Base-by-base conservation (phyloP, 2,329 filamentous ascomycete species). In the Acrodontium crateriforme region DNA sequence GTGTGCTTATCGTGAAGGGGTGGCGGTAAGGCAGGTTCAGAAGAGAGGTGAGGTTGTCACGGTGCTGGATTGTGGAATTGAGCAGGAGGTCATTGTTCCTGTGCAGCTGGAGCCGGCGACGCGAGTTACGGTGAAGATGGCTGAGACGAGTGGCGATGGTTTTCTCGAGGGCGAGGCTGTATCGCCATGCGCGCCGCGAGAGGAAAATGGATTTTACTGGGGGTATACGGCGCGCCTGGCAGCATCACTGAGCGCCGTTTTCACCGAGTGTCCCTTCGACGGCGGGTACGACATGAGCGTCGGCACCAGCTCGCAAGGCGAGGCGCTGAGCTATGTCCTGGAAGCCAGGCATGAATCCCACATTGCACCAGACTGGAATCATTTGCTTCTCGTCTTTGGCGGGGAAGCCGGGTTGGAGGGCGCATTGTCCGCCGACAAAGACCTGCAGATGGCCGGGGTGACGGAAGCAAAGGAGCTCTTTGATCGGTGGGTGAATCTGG, bases 121-220 rank as follows among this genome's bases (percentile, higher is more conserved):
- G 3, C 68, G 83, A 24, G 67, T 89, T 16, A 91, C 83, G 1
- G 57, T 91, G 12, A 70, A 69, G 33, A 71, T 85, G 40, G 57
- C 67, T 10, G 47, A 55, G 2, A 52, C 65, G 30, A 46, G 48
- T 26, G 23, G 16, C n/a, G 20, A 17, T 9, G 11, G 16, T 4
- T 10, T 14, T 1, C 32, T 60, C 3, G 40, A 45, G 2, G 72
- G 69, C 1, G 65, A 74, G 29, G 69, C 75, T 10, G 74, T 87
- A 3, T 63, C 74, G 18, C 78, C 81, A 0, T 61, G 68, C 15
- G 58, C 66, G 3, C 83, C 83, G 1, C 68, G 82, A 32, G 76
- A 78, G 28, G 72, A 84, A 38, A 70, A 63, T 2, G 83, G 83
- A 0, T 89, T 83, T 54, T 91, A 85, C 56, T 92, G 83, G 82